phyloP scores from a whole-genome alignment of 108 stramenopile genomes.

The Skeletonema menzelii region DNA sequence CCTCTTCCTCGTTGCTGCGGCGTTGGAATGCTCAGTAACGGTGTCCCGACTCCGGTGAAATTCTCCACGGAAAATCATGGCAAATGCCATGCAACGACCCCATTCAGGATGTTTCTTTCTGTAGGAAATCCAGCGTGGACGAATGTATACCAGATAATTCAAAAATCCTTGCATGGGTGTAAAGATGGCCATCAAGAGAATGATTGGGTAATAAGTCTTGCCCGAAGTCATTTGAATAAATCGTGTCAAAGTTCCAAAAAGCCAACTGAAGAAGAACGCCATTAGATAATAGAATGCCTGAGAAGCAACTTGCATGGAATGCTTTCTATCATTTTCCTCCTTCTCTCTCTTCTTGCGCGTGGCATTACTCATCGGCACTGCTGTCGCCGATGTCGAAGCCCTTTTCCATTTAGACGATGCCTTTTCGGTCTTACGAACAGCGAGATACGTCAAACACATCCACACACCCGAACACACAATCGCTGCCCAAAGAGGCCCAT shows the following conservation, averaged over 20 bases:
- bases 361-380: no score
- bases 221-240: constrained; percentile 2
- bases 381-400: no score
- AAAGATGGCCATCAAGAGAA: constrained; percentile 17
- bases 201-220: neutral
- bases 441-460: no score
- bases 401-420: constrained; percentile 15
- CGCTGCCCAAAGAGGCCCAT: constrained; percentile 22
- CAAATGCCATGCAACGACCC: neutral
- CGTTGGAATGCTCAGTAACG: neutral
- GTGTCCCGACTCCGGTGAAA: no score
- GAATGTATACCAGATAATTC: constrained; percentile 28
- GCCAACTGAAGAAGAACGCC: constrained; percentile 34
- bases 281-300: constrained; percentile 32
- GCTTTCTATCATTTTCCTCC: neutral
- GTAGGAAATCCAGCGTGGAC: neutral
- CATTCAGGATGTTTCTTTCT: neutral
- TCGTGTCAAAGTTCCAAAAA: constrained; percentile 27
- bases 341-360: no score
- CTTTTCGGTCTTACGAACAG: constrained; percentile 21
- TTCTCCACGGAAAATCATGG: neutral
- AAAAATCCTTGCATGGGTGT: constrained; percentile 34
- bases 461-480: no score
- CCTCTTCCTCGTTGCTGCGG: no score
- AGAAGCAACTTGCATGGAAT: constrained; percentile 8